Evolutionary conservation across 2,329 filamentous ascomycete species (phyloP).

Genomic region (Hypoxylon sp.): DNA sequence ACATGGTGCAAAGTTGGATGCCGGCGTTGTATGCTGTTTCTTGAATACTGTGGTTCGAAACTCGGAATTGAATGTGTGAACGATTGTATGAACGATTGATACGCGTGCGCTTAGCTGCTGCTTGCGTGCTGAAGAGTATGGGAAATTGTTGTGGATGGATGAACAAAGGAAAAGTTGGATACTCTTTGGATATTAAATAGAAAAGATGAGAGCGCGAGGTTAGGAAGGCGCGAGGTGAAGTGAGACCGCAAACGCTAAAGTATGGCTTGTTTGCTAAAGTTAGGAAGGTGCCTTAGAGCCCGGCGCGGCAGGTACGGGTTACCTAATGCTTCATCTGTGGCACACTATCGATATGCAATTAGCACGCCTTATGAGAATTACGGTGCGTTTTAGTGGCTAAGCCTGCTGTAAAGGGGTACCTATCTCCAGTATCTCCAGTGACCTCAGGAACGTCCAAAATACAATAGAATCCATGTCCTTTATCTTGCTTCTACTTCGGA

Average conservation of each 20-base stretch:
- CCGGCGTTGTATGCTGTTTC: neutral
- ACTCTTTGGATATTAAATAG: neutral
- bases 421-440: too few species aligned
- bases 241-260: constrained; percentile 9
- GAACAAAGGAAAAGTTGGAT: neutral
- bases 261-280: constrained; percentile 1
- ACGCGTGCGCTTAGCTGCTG: too few species aligned
- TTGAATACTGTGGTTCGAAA: neutral
- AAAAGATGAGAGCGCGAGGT: neutral
- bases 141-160: neutral
- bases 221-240: neutral
- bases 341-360: neutral
- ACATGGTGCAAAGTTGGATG: constrained; percentile 31
- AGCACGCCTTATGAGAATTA: neutral
- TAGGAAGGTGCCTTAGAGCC: too few species aligned
- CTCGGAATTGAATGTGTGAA: neutral
- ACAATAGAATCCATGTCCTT: neutral
- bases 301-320: neutral
- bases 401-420: too few species aligned
- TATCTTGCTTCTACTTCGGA: too few species aligned
- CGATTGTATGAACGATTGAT: too few species aligned
- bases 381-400: neutral
- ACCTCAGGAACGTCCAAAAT: too few species aligned
- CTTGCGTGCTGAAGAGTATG: neutral
- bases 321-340: too few species aligned